Conservation (phyloP, 106 monocot species). For the Dendrobium catenatum region DNA sequence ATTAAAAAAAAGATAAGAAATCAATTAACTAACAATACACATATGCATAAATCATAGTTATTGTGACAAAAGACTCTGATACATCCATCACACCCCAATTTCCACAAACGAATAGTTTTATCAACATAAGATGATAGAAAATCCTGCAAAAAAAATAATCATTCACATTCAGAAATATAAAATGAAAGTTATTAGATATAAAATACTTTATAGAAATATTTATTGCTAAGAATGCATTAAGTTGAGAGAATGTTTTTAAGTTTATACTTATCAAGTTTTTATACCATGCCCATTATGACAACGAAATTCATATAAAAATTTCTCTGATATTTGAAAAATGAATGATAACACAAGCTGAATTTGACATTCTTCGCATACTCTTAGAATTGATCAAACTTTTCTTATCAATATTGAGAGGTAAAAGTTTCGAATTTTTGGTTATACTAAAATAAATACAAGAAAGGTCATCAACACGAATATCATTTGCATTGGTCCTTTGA, state of each 20-base stretch:
- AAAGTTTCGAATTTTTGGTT: slow-evolving; percentile 34
- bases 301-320: slow-evolving; percentile 59
- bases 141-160: slow-evolving; percentile 31
- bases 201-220: background rate
- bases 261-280: slow-evolving; percentile 11
- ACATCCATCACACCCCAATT: slow-evolving; percentile 29
- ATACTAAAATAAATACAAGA: slow-evolving; percentile 53
- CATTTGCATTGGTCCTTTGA: slow-evolving; percentile 15
- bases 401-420: slow-evolving; percentile 16
- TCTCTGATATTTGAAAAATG: slow-evolving; percentile 54
- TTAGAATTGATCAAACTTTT: slow-evolving; percentile 27
- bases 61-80: slow-evolving; percentile 54
- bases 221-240: background rate
- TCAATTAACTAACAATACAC: background rate
- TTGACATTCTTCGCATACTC: slow-evolving; percentile 23
- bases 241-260: slow-evolving; percentile 14
- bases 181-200: background rate
- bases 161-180: slow-evolving; percentile 5
- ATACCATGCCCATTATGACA: slow-evolving; percentile 81
- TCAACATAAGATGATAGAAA: slow-evolving; percentile 61
- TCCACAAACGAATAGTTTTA: slow-evolving; percentile 66
- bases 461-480: slow-evolving; percentile 40
- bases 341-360: slow-evolving; percentile 68
- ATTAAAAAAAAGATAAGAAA: background rate
- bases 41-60: slow-evolving; percentile 38